Conservation (phyloP, 73 alveolate genomes). For the Paraurostyla sp. region DNA sequence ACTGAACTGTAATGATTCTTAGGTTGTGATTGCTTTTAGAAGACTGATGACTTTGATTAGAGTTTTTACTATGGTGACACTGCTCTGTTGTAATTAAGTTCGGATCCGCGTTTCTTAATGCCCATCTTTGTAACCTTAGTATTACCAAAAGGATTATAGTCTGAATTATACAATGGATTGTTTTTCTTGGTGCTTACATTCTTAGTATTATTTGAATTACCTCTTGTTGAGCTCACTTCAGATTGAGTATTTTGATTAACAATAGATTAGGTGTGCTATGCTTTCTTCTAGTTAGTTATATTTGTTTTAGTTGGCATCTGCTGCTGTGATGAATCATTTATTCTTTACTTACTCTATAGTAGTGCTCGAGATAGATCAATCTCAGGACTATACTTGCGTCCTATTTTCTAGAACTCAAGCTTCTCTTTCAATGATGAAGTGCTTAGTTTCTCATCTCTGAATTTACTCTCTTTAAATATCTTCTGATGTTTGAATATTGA, state of each 20-base stretch:
- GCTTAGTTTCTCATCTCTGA: not conserved
- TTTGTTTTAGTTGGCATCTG: not conserved
- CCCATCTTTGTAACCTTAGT: not conserved
- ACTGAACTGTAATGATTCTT: not conserved
- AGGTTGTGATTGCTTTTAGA: not conserved
- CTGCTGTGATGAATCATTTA: not conserved
- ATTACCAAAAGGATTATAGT: slow-evolving; percentile 19
- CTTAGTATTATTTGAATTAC: slow-evolving; percentile 4
- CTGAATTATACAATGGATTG: not conserved
- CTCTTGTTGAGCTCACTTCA: not conserved
- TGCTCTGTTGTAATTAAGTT: slow-evolving; percentile 18
- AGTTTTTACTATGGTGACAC: not conserved
- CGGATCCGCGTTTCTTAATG: not conserved
- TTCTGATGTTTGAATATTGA: too few relatives aligned
- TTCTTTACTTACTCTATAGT: not conserved
- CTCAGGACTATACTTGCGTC: slow-evolving; percentile 14
- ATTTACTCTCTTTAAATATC: not conserved
- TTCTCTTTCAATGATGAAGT: not conserved
- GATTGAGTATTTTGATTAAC: not conserved
- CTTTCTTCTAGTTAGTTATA: not conserved
- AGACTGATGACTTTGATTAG: not conserved
- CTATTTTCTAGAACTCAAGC: slow-evolving; percentile 7
- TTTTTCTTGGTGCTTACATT: not conserved
- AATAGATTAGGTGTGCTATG: not conserved
- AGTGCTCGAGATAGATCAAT: not conserved